Conservation (phyloP, 495 filamentous ascomycete genomes). For the Xylaria castorea region DNA sequence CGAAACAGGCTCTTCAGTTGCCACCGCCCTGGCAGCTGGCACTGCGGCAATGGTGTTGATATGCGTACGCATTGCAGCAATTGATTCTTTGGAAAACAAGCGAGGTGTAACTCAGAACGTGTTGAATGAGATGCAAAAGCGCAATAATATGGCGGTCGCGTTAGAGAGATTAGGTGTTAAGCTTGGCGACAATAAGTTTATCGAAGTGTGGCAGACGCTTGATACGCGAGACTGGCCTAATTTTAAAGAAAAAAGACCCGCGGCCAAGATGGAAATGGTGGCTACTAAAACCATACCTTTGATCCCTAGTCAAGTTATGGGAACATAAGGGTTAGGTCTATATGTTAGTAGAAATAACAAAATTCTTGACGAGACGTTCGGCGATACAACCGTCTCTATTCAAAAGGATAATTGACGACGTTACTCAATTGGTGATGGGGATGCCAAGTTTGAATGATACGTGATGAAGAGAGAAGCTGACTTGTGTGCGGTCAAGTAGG, state of each 20-base stretch:
- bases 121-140: conserved; percentile 5
- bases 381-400: no score
- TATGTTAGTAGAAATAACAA: background rate
- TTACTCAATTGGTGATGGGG: no score
- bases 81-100: conserved; percentile 4
- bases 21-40: conserved; percentile 7
- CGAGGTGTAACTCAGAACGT: background rate
- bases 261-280: background rate
- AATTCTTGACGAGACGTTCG: no score
- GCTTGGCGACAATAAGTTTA: conserved; percentile 5
- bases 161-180: background rate
- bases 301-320: background rate
- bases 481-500: background rate
- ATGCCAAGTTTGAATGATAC: background rate
- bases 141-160: conserved; percentile 8
- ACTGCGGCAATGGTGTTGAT: conserved; percentile 9
- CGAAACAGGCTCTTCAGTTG: conserved; percentile 3
- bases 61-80: background rate
- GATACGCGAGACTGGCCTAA: background rate
- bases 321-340: background rate
- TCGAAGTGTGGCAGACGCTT: conserved; percentile 6
- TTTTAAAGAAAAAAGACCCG: background rate
- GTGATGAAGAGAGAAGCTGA: background rate
- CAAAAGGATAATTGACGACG: no score
- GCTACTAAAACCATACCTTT: background rate